Evolutionary conservation across 306 rosid species (phyloP).

Genomic region (Rosa lucieae): DNA sequence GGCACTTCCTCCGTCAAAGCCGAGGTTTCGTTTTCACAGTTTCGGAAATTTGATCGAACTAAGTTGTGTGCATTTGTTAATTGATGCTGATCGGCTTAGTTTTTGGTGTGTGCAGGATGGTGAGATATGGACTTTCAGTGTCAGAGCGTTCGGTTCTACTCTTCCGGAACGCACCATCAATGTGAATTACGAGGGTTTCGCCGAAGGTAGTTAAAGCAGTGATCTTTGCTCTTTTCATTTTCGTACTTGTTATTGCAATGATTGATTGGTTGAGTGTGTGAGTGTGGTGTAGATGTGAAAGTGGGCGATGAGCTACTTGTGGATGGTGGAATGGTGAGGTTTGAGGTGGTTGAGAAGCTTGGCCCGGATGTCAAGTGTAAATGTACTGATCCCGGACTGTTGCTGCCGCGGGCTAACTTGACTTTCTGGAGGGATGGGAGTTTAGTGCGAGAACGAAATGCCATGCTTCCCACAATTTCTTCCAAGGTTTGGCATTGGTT

Average conservation of each 20-base stretch:
- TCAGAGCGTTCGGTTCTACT: constrained; percentile 76
- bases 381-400: constrained; percentile 94
- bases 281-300: constrained; percentile 61
- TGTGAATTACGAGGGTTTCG: constrained; percentile 89
- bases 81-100: background rate
- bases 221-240: background rate
- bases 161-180: constrained; percentile 85
- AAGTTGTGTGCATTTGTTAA: background rate
- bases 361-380: constrained; percentile 96
- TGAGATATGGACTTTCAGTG: constrained; percentile 95
- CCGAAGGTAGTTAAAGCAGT: constrained; percentile 59
- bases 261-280: constrained; percentile 2
- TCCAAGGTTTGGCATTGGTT: constrained; percentile 59
- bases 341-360: constrained; percentile 89
- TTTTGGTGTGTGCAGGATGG: constrained; percentile 58
- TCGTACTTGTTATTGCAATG: background rate
- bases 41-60: background rate
- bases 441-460: constrained; percentile 83
- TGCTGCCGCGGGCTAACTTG: constrained; percentile 96
- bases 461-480: constrained; percentile 98
- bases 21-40: constrained; percentile 42
- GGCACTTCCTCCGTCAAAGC: constrained; percentile 91
- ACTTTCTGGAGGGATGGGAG: constrained; percentile 98
- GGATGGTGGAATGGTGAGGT: constrained; percentile 99
- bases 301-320: constrained; percentile 97